phyloP scores from a whole-genome alignment of 2,329 filamentous ascomycete species.

The Fusarium pseudograminearum region DNA sequence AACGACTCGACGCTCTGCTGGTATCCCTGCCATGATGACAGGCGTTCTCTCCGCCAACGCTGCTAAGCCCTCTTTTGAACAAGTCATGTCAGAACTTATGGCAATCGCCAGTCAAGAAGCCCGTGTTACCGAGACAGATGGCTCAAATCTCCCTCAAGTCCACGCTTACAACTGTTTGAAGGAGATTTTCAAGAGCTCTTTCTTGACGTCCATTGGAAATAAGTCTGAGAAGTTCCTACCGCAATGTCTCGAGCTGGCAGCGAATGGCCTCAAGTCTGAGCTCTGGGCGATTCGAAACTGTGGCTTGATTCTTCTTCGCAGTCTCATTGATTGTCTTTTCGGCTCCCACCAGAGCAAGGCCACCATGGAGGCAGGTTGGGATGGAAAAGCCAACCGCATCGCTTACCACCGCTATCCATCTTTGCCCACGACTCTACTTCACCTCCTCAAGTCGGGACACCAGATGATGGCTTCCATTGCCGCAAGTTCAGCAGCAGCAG shows the following conservation, averaged over 20 bases:
- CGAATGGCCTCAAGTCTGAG: slow-evolving; percentile 80
- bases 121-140: slow-evolving; percentile 67
- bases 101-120: slow-evolving; percentile 68
- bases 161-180: slow-evolving; percentile 95
- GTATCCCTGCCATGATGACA: slow-evolving; percentile 87
- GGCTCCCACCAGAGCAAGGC: slow-evolving; percentile 79
- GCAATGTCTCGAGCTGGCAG: slow-evolving; percentile 81
- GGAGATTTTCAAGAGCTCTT: slow-evolving; percentile 88
- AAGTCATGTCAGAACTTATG: slow-evolving; percentile 73
- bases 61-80: slow-evolving; percentile 69
- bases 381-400: slow-evolving; percentile 72
- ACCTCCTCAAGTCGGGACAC: slow-evolving; percentile 68
- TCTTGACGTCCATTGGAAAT: slow-evolving; percentile 77
- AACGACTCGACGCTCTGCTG: slow-evolving; percentile 90
- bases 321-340: slow-evolving; percentile 82
- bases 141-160: slow-evolving; percentile 83
- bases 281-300: slow-evolving; percentile 97
- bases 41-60: slow-evolving; percentile 80
- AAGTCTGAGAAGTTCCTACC: slow-evolving; percentile 80
- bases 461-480: slow-evolving; percentile 57
- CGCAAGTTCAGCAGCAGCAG: slow-evolving; percentile 60
- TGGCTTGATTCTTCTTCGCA: slow-evolving; percentile 87
- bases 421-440: slow-evolving; percentile 72
- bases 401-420: slow-evolving; percentile 77
- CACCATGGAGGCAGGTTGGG: slow-evolving; percentile 71